phyloP scores from a whole-genome alignment of 23 red algal species.

The Pyropia haitanensis region DNA sequence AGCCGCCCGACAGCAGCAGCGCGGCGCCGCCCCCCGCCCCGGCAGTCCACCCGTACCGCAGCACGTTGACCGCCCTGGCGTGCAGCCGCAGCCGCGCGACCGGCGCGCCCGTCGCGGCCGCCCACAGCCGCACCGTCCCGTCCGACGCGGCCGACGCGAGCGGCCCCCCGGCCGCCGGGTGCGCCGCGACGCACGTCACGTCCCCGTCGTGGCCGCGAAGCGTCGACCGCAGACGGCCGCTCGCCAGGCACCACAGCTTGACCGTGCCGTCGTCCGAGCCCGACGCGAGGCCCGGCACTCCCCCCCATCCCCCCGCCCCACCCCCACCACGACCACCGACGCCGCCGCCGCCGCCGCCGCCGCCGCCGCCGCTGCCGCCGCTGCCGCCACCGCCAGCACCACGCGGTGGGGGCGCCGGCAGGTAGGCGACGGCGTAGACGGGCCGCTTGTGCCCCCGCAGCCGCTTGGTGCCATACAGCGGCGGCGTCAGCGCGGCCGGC shows the following conservation, averaged over 20 bases:
- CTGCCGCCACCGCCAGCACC: too few relatives aligned
- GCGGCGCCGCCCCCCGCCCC: constrained; percentile 34
- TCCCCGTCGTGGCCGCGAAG: constrained; percentile 57
- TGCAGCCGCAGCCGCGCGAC: constrained; percentile 34
- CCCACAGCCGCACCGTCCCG: constrained; percentile 63
- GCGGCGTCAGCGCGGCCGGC: too few relatives aligned
- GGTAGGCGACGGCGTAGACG: too few relatives aligned
- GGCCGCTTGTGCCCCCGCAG: too few relatives aligned
- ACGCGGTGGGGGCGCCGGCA: too few relatives aligned
- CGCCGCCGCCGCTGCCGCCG: too few relatives aligned
- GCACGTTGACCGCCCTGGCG: constrained; percentile 48
- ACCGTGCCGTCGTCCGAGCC: constrained; percentile 62
- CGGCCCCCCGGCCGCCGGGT: constrained; percentile 18
- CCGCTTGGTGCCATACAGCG: too few relatives aligned
- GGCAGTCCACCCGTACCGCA: constrained; percentile 34
- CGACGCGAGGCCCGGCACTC: constrained; percentile 1
- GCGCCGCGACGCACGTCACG: constrained; percentile 43
- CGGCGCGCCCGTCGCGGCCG: constrained; percentile 36
- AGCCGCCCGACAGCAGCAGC: constrained; percentile 60
- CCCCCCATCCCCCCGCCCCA: too few relatives aligned
- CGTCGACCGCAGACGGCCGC: constrained; percentile 36
- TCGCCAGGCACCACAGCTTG: constrained; percentile 70
- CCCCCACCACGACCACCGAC: too few relatives aligned
- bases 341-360: too few relatives aligned
- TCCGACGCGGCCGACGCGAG: constrained; percentile 64